These are phyloP conservation scores for Fusarium mexicanum DNA, from an alignment of 2,329 filamentous ascomycete species.

Conservation along the genomic window DNA sequence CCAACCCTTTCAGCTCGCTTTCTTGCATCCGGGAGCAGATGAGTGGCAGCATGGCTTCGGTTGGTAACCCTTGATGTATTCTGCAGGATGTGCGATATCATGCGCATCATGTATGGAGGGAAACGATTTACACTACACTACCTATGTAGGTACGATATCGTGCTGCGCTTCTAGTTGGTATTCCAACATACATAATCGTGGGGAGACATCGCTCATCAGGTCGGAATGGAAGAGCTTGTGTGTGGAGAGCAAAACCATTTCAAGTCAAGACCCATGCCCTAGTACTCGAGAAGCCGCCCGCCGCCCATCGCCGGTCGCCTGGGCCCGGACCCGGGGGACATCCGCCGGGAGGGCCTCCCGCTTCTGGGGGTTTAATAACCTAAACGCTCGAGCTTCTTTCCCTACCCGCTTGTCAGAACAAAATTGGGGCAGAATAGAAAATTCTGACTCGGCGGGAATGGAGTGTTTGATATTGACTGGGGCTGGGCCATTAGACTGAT, in stretches of 20 bases:
- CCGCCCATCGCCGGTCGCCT: slow-evolving; percentile 25
- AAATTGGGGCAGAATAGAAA: slow-evolving; percentile 31
- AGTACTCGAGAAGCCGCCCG: slow-evolving; percentile 21
- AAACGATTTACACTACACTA: slow-evolving; percentile 3
- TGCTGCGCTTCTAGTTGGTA: slow-evolving; percentile 2
- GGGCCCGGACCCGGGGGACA: slow-evolving; percentile 31
- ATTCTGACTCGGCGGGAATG: slow-evolving; percentile 36
- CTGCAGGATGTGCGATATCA: slow-evolving; percentile 22
- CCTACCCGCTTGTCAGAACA: slow-evolving; percentile 34
- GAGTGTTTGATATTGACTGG: slow-evolving; percentile 21
- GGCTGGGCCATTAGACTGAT: slow-evolving; percentile 18
- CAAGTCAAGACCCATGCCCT: slow-evolving; percentile 27
- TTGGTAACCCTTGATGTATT: slow-evolving; percentile 27
- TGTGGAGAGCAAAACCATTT: slow-evolving; percentile 30
- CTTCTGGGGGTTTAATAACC: slow-evolving; percentile 28
- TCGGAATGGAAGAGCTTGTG: slow-evolving; percentile 6
- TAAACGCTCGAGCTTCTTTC: slow-evolving; percentile 34
- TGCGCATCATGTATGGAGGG: slow-evolving; percentile 18
- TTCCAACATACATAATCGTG: not conserved
- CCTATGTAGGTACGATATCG: slow-evolving; percentile 1
- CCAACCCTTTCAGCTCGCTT: slow-evolving; percentile 32
- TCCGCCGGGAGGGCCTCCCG: slow-evolving; percentile 37
- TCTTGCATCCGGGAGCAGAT: slow-evolving; percentile 36
- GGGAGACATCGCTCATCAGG: slow-evolving; percentile 8
- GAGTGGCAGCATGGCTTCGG: slow-evolving; percentile 21